These are phyloP conservation scores for Mycosphaerelloides madeirae DNA, from an alignment of 2,329 filamentous ascomycete genomes.

Conservation along the genomic window DNA sequence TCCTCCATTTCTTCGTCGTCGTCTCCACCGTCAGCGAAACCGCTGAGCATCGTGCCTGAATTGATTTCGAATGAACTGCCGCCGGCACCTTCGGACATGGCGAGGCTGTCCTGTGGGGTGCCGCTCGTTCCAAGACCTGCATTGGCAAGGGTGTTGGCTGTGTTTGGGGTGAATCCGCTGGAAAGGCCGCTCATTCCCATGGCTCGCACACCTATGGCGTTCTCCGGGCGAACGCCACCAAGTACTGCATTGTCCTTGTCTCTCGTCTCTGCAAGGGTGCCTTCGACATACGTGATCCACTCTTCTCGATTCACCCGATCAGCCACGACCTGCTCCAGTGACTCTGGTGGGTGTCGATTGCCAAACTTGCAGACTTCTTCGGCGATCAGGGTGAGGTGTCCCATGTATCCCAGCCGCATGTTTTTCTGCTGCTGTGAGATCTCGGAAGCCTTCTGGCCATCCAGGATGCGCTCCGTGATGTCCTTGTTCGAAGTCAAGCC, in stretches of 20 bases:
- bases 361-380: constrained; percentile 99
- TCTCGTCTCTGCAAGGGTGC: constrained; percentile 83
- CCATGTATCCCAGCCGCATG: constrained; percentile 97
- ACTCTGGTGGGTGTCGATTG: constrained; percentile 83
- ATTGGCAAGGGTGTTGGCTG: constrained; percentile 62
- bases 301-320: constrained; percentile 83
- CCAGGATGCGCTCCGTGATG: constrained; percentile 85
- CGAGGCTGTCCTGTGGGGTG: constrained; percentile 30
- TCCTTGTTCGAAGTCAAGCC: constrained; percentile 63
- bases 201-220: constrained; percentile 72
- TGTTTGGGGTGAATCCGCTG: constrained; percentile 46
- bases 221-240: constrained; percentile 87
- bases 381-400: constrained; percentile 90
- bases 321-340: constrained; percentile 76
- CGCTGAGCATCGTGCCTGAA: constrained; percentile 54
- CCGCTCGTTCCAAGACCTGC: constrained; percentile 66
- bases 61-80: constrained; percentile 33
- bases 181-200: constrained; percentile 39
- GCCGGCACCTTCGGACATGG: constrained; percentile 31
- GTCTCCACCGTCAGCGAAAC: constrained; percentile 93
- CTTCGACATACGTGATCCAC: constrained; percentile 94
- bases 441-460: constrained; percentile 82
- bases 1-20: constrained; percentile 91
- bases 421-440: constrained; percentile 76
- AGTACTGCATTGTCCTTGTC: constrained; percentile 98